These are phyloP conservation scores for Neurospora sp. DNA, from an alignment of 495 filamentous ascomycete genomes.

Conservation along the genomic window DNA sequence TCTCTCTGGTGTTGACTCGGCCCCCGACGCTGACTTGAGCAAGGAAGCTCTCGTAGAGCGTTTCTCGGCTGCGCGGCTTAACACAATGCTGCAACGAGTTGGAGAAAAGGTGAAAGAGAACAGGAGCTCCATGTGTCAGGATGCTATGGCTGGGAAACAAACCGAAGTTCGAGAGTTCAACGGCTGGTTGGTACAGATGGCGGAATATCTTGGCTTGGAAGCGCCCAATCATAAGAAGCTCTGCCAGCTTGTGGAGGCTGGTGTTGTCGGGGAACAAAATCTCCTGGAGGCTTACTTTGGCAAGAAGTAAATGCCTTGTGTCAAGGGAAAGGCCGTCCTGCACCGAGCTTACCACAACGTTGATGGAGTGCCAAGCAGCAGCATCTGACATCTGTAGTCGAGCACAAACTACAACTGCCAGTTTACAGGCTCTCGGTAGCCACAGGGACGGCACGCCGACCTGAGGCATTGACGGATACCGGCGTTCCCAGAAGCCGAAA, in stretches of 20 bases:
- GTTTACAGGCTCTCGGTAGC: neutral
- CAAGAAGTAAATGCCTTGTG: constrained; percentile 7
- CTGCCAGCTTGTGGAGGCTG: constrained; percentile 16
- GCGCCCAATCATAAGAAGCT: constrained; percentile 21
- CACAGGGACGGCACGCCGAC: neutral
- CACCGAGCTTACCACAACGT: neutral
- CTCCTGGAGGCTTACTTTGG: constrained; percentile 13
- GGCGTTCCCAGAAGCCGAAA: neutral
- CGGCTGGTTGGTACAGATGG: constrained; percentile 58
- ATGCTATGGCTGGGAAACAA: constrained; percentile 47
- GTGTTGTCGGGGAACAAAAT: constrained; percentile 7
- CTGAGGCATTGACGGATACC: neutral
- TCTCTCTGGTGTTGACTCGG: neutral
- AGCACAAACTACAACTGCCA: neutral
- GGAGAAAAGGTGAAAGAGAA: constrained; percentile 56
- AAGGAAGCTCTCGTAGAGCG: constrained; percentile 35
- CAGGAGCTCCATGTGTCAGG: constrained; percentile 72
- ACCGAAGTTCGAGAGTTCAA: constrained; percentile 83
- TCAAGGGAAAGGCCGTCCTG: neutral
- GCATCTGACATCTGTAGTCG: neutral
- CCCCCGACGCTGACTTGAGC: constrained; percentile 31
- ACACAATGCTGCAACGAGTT: constrained; percentile 25
- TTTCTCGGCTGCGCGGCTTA: constrained; percentile 16
- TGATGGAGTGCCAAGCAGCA: neutral
- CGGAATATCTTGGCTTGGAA: constrained; percentile 12